Evolutionary conservation across 225 moss, liverwort and hornwort genomes (phyloP).

Genomic region (Neckera pumila): DNA sequence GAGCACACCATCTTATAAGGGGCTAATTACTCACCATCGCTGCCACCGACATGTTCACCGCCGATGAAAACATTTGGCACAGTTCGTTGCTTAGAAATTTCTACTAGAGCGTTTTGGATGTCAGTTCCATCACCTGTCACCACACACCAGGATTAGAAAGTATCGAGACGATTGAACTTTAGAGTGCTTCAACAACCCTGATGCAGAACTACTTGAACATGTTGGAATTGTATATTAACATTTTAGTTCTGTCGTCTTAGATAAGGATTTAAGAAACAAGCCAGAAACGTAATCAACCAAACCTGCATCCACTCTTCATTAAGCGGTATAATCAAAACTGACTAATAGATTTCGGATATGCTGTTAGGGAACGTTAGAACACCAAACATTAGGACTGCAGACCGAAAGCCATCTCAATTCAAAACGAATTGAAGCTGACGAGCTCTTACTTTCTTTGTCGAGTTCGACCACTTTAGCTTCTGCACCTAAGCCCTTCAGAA

Average conservation of each 20-base stretch:
- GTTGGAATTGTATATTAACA: not conserved
- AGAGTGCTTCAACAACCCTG: not conserved
- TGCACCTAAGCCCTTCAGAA: constrained; percentile 32
- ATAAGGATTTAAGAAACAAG: not conserved
- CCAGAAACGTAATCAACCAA: not conserved
- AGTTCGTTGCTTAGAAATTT: constrained; percentile 31
- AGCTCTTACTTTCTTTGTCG: constrained; percentile 20
- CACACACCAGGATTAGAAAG: not conserved
- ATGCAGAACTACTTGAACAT: not conserved
- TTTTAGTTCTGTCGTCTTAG: not conserved
- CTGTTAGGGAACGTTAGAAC: not conserved
- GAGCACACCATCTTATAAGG: not conserved
- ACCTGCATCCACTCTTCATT: not conserved
- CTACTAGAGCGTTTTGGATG: constrained; percentile 10
- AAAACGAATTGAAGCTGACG: not conserved
- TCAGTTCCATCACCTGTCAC: constrained; percentile 24
- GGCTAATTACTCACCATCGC: constrained; percentile 12
- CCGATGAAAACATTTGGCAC: constrained; percentile 37
- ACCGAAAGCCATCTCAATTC: not conserved
- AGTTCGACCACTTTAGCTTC: constrained; percentile 29
- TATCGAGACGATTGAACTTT: not conserved
- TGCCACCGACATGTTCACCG: constrained; percentile 38
- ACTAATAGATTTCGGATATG: not conserved
- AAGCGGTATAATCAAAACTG: not conserved
- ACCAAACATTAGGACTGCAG: not conserved